Conservation (phyloP, 177 flowering plant species). For the Vitis hybrid region DNA sequence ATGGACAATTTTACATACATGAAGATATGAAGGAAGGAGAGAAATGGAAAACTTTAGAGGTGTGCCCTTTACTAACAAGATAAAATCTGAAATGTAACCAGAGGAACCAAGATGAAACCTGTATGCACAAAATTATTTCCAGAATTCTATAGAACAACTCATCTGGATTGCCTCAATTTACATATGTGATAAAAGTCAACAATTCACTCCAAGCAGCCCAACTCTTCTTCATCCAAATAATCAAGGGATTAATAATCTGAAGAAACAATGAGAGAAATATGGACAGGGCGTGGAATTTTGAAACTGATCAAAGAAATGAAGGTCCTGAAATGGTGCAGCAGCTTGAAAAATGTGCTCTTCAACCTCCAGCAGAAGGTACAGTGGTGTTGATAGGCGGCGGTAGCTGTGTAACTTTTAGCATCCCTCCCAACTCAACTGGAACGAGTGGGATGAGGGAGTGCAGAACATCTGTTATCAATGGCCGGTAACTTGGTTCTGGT, state of each 20-base stretch:
- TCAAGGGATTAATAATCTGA: not conserved
- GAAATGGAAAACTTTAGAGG: too few relatives aligned
- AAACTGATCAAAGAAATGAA: too few relatives aligned
- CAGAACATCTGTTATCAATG: constrained; percentile 85
- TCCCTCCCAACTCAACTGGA: constrained; percentile 86
- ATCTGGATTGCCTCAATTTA: constrained; percentile 9
- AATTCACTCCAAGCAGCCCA: not conserved
- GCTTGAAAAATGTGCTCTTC: not conserved
- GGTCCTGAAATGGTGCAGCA: too few relatives aligned
- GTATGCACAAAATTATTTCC: not conserved
- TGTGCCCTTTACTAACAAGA: too few relatives aligned
- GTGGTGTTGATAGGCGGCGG: constrained; percentile 4
- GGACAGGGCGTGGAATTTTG: not conserved
- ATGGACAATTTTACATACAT: too few relatives aligned
- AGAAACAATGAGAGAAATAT: not conserved
- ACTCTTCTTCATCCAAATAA: not conserved
- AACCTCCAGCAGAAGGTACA: not conserved
- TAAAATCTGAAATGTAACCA: too few relatives aligned
- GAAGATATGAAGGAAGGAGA: too few relatives aligned
- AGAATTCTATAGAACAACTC: not conserved
- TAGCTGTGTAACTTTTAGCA: constrained; percentile 50
- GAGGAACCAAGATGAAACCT: not conserved
- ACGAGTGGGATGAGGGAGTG: constrained; percentile 92
- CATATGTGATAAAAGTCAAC: constrained; percentile 8
- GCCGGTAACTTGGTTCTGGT: constrained; percentile 93